Evolutionary conservation across 306 rosid species (phyloP).

Genomic region (Boehmeria nivea): DNA sequence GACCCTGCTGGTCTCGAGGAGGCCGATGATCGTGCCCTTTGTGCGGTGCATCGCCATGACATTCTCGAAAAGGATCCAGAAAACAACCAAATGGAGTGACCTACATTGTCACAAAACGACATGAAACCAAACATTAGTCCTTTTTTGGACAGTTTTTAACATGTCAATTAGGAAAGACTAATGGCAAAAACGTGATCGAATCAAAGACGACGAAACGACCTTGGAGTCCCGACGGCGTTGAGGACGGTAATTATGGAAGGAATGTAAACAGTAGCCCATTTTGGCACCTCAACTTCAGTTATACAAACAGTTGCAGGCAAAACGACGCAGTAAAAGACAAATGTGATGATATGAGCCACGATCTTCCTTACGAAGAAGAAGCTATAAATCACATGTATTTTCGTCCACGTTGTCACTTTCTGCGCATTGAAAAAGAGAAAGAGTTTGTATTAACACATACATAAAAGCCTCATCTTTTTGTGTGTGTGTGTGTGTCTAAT

Average conservation of each 20-base stretch:
- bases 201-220: constrained; percentile 24
- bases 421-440: constrained; percentile 31
- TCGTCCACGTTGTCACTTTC: constrained; percentile 75
- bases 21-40: constrained; percentile 79
- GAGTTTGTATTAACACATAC: too few species aligned
- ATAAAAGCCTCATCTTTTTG: too few species aligned
- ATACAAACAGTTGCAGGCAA: constrained; percentile 77
- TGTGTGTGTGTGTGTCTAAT: too few species aligned
- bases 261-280: constrained; percentile 77
- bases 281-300: constrained; percentile 78
- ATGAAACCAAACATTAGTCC: too few species aligned
- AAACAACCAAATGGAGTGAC: constrained; percentile 61
- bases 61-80: constrained; percentile 88
- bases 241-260: constrained; percentile 75
- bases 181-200: too few species aligned
- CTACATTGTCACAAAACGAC: constrained; percentile 30
- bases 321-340: constrained; percentile 64
- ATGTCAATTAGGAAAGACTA: too few species aligned
- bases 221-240: constrained; percentile 78
- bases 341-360: constrained; percentile 71
- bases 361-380: constrained; percentile 84
- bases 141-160: too few species aligned
- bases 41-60: constrained; percentile 84
- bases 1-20: constrained; percentile 57
- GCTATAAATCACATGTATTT: constrained; percentile 77